Percentiles rank a stretch among this genome's conserved stretches.
phyloP scores from a whole-genome alignment of 768 basidiomycete species.

The Aureoboletus auriporus region DNA sequence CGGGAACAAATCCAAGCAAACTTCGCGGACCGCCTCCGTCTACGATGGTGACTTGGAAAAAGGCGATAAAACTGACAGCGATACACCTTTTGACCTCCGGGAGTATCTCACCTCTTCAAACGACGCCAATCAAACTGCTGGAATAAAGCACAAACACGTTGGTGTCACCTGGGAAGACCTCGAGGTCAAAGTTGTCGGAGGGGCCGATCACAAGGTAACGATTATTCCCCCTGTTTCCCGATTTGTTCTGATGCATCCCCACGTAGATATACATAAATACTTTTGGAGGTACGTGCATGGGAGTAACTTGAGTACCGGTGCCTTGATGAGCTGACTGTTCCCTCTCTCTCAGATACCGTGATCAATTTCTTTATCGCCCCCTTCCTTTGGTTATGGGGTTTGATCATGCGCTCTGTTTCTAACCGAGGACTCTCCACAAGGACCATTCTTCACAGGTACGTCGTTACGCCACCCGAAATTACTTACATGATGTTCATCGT shows the following conservation, averaged over 20 bases:
- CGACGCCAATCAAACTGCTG: conserved; percentile 59
- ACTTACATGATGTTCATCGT: neutral
- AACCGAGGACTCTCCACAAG: conserved; percentile 37
- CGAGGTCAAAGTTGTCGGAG: conserved; percentile 57
- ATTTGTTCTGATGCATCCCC: neutral
- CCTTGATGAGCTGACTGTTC: neutral
- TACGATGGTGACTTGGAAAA: conserved; percentile 37
- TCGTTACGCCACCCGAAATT: neutral
- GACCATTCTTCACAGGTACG: conserved; percentile 59
- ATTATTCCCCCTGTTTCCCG: neutral
- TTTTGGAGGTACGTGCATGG: conserved; percentile 47
- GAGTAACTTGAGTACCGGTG: neutral
- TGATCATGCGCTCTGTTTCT: conserved; percentile 38
- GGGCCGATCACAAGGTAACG: conserved; percentile 51
- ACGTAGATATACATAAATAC: conserved; percentile 51
- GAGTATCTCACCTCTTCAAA: conserved; percentile 67
- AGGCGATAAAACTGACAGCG: conserved; percentile 30
- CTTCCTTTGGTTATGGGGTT: conserved; percentile 42
- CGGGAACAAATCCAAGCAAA: conserved; percentile 12
- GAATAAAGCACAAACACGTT: conserved; percentile 71
- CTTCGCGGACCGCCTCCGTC: conserved; percentile 22
- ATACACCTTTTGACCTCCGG: conserved; percentile 53
- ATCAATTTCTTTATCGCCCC: conserved; percentile 52
- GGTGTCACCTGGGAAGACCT: conserved; percentile 74
- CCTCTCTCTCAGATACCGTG: conserved; percentile 40